Evolutionary conservation across 2,329 filamentous ascomycete genomes (phyloP).

Genomic region (Paecilomyces fulvus): DNA sequence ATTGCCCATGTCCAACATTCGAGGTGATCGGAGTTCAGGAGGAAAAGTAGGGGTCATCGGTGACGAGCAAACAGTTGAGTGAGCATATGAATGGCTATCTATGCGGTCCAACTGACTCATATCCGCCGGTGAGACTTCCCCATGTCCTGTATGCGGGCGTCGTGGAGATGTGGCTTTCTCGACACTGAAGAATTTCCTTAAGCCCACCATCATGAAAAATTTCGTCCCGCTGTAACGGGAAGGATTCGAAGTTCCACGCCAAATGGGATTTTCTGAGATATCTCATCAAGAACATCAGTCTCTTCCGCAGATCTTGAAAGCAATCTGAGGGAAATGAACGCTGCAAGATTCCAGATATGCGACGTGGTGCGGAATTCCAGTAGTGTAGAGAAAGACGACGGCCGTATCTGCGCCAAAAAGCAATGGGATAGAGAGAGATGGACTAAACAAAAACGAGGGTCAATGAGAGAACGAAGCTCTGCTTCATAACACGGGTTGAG

Average conservation of each 20-base stretch:
- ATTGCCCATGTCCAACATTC: constrained; percentile 17
- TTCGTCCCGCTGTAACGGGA: not conserved
- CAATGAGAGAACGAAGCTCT: constrained; percentile 1
- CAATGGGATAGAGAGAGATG: not conserved
- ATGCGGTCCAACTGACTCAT: not conserved
- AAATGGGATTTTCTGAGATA: not conserved
- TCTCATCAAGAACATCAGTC: not conserved
- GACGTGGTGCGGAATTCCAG: not conserved
- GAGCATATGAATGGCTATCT: not conserved
- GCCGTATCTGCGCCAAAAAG: not conserved
- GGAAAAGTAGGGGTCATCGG: not conserved
- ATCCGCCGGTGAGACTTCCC: not conserved
- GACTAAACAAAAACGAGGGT: constrained; percentile 4
- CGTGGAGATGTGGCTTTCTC: constrained; percentile 3
- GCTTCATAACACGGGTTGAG: not conserved
- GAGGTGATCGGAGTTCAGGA: constrained; percentile 8
- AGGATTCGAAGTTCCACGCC: not conserved
- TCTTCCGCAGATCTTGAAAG: not conserved
- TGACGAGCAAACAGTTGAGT: not conserved
- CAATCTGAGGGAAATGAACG: constrained; percentile 3
- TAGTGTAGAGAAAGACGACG: not conserved
- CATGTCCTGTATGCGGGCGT: not conserved
- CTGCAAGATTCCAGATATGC: not conserved
- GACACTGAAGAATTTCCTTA: constrained; percentile 25
- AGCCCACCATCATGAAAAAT: constrained; percentile 20